Percentiles rank a stretch among this genome's conserved stretches.
phyloP scores from a whole-genome alignment of 2,329 filamentous ascomycete genomes.

The Ascochyta fabae region DNA sequence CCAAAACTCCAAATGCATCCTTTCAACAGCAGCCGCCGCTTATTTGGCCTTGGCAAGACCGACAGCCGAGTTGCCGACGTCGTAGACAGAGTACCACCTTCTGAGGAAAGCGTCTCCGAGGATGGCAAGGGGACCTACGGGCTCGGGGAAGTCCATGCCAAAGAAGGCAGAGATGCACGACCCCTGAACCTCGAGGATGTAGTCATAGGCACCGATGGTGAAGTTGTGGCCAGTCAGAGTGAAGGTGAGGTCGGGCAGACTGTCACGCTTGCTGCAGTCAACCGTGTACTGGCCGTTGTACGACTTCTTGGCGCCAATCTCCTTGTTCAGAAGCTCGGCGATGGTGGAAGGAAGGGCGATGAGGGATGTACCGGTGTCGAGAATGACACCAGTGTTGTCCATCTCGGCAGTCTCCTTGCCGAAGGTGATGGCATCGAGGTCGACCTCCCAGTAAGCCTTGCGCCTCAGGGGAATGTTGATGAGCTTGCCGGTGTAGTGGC shows the following conservation, averaged over 20 bases:
- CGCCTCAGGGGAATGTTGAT: slow-evolving; percentile 93
- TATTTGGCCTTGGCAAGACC: slow-evolving; percentile 87
- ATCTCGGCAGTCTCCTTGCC: slow-evolving; percentile 86
- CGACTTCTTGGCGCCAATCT: slow-evolving; percentile 97
- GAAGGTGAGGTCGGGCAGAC: slow-evolving; percentile 90
- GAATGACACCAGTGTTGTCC: slow-evolving; percentile 92
- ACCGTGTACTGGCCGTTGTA: slow-evolving; percentile 97
- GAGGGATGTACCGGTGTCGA: slow-evolving; percentile 97
- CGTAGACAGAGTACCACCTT: slow-evolving; percentile 95
- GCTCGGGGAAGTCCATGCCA: slow-evolving; percentile 85
- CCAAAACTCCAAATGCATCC: slow-evolving; percentile 5
- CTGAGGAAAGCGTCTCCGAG: slow-evolving; percentile 85
- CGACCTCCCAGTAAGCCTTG: slow-evolving; percentile 99
- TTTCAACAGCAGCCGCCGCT: slow-evolving; percentile 7
- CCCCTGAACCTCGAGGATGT: slow-evolving; percentile 93
- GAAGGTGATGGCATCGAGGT: slow-evolving; percentile 89
- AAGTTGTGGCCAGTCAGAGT: slow-evolving; percentile 91
- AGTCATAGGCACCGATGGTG: slow-evolving; percentile 85
- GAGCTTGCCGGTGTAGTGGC: slow-evolving; percentile 84
- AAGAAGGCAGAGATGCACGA: slow-evolving; percentile 98
- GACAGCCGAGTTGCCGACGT: slow-evolving; percentile 86
- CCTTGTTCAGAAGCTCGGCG: slow-evolving; percentile 94
- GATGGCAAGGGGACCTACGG: slow-evolving; percentile 89
- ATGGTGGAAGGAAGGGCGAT: slow-evolving; percentile 91
- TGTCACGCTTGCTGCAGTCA: slow-evolving; percentile 83